These are phyloP conservation scores for Citrus mangshanensis DNA, from an alignment of 345 rosid species.

Conservation along the genomic window DNA sequence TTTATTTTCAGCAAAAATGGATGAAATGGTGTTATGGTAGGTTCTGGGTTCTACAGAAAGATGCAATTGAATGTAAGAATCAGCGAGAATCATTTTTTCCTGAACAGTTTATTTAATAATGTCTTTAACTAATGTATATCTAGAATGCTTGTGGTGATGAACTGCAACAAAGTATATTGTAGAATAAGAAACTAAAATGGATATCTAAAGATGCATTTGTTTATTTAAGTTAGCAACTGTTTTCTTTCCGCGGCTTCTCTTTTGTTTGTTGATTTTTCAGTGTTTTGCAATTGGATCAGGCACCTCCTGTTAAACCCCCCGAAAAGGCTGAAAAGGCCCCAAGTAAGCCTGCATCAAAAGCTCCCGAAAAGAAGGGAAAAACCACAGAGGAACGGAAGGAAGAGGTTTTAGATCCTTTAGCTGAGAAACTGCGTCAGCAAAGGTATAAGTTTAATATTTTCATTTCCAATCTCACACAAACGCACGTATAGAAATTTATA, in stretches of 20 bases:
- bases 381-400: slow-evolving; percentile 28
- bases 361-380: slow-evolving; percentile 57
- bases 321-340: slow-evolving; percentile 40
- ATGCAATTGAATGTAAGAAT: neutral
- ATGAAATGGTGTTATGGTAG: neutral
- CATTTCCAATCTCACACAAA: neutral
- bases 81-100: neutral
- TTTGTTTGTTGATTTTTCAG: neutral
- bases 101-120: neutral
- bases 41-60: neutral
- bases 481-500: neutral
- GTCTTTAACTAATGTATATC: neutral
- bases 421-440: slow-evolving; percentile 78
- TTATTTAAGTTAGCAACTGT: neutral
- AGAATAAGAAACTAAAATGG: neutral
- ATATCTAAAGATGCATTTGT: neutral
- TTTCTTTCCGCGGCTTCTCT: neutral
- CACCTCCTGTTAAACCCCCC: slow-evolving; percentile 41
- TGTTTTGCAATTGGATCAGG: slow-evolving; percentile 25
- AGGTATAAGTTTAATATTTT: slow-evolving; percentile 39
- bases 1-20: neutral
- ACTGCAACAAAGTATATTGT: neutral
- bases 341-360: slow-evolving; percentile 47
- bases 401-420: slow-evolving; percentile 57
- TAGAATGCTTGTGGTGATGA: neutral